A percentile compares a stretch with the other conserved stretches of the same genome.
phyloP scores from a whole-genome alignment of 1,284 basidiomycete genomes.

The Ustilago esculenta region DNA sequence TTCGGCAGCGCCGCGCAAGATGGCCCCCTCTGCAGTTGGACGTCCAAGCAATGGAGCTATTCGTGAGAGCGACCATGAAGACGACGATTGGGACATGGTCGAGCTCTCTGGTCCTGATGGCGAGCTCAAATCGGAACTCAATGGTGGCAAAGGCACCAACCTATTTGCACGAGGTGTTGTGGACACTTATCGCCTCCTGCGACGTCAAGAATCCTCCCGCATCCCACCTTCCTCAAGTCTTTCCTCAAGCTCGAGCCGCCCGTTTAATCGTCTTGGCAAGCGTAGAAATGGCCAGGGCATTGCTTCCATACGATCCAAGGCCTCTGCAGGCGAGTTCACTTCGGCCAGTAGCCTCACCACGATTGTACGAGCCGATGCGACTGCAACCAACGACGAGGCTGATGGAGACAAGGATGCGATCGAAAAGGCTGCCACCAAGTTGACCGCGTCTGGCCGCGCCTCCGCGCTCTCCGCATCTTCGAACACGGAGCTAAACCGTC shows the following conservation, averaged over 20 bases:
- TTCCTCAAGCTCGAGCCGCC: constrained; percentile 36
- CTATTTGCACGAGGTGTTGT: constrained; percentile 66
- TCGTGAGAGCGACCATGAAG: constrained; percentile 43
- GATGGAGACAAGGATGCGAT: constrained; percentile 12
- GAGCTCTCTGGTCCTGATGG: constrained; percentile 49
- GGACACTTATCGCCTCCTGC: constrained; percentile 62
- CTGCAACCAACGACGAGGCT: constrained; percentile 1
- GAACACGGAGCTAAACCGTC: constrained; percentile 27
- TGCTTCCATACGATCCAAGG: constrained; percentile 26
- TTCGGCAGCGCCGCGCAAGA: constrained; percentile 22
- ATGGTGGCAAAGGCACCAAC: constrained; percentile 64
- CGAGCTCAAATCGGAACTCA: constrained; percentile 57
- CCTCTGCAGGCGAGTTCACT: constrained; percentile 28
- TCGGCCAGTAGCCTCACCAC: constrained; percentile 35
- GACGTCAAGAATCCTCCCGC: constrained; percentile 70
- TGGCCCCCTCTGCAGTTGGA: constrained; percentile 41
- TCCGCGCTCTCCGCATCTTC: constrained; percentile 20
- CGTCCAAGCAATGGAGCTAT: constrained; percentile 48
- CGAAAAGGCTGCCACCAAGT: constrained; percentile 20
- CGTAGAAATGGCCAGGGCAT: constrained; percentile 32
- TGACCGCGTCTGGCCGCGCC: constrained; percentile 8
- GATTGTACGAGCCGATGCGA: constrained; percentile 4
- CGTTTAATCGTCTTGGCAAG: constrained; percentile 53
- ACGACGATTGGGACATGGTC: constrained; percentile 66
- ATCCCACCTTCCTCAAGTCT: constrained; percentile 37